phyloP scores from a whole-genome alignment of 352 stramenopile genomes.

The Pilasporangium apinafurcum region DNA sequence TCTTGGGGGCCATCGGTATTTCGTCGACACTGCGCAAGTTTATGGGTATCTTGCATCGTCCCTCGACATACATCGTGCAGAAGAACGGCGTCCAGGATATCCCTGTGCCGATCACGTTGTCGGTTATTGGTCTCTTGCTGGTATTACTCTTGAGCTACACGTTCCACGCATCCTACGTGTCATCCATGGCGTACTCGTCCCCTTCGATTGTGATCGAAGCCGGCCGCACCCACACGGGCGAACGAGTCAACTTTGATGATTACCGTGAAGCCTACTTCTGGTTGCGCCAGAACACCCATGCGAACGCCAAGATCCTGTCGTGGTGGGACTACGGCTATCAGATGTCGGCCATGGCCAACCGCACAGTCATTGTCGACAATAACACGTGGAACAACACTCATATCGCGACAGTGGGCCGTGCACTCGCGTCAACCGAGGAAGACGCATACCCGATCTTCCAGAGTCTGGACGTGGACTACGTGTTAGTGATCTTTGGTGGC shows the following conservation, averaged over 20 bases:
- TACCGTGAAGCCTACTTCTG: conserved; percentile 95
- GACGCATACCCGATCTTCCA: conserved; percentile 87
- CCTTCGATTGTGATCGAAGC: conserved; percentile 91
- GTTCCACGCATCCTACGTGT: conserved; percentile 87
- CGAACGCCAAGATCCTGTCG: conserved; percentile 82
- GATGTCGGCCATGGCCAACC: conserved; percentile 89
- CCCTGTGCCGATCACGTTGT: conserved; percentile 44
- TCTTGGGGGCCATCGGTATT: conserved; percentile 84
- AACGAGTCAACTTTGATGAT: conserved; percentile 93
- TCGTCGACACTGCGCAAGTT: conserved; percentile 77
- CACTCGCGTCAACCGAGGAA: conserved; percentile 78
- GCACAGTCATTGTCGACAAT: conserved; percentile 90
- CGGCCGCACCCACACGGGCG: conserved; percentile 54
- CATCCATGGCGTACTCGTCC: conserved; percentile 88
- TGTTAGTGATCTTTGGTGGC: conserved; percentile 89
- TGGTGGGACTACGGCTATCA: conserved; percentile 93
- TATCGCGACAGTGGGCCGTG: conserved; percentile 92
- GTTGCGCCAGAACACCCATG: conserved; percentile 87
- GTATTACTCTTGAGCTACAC: conserved; percentile 83
- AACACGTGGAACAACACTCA: conserved; percentile 97
- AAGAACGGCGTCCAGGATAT: conserved; percentile 61
- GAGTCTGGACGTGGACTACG: conserved; percentile 90
- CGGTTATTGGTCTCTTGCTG: conserved; percentile 52
- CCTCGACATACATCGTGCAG: conserved; percentile 38
- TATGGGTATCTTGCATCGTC: conserved; percentile 55